These are phyloP conservation scores for Cladosporium sp. DNA, from an alignment of 2,329 filamentous ascomycete species.

Conservation along the genomic window DNA sequence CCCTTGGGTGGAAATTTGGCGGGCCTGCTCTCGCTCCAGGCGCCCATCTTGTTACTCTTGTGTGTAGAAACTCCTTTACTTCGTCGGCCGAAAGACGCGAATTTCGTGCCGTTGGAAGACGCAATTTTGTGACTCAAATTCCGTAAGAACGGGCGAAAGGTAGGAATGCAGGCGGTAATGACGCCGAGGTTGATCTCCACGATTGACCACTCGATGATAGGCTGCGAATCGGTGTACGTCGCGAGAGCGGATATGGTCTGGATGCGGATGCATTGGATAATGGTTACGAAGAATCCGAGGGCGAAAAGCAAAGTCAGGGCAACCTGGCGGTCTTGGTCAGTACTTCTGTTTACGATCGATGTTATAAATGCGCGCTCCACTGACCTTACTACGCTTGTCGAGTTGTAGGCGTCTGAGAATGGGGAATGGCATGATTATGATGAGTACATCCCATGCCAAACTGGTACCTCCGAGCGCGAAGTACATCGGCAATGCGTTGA, in stretches of 20 bases:
- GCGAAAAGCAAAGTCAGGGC: constrained; percentile 49
- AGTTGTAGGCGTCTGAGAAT: constrained; percentile 26
- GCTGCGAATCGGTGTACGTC: constrained; percentile 50
- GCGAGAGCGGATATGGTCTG: constrained; percentile 50
- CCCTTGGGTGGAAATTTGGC: neutral
- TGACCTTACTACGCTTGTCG: constrained; percentile 28
- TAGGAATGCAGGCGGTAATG: constrained; percentile 46
- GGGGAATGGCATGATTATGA: constrained; percentile 26
- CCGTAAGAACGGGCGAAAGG: constrained; percentile 44
- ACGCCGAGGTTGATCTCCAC: constrained; percentile 49
- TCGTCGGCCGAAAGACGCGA: neutral
- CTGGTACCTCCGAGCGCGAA: constrained; percentile 23
- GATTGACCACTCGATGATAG: constrained; percentile 50
- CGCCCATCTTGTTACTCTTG: neutral
- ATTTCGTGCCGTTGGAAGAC: neutral
- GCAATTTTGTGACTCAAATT: neutral
- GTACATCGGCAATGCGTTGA: constrained; percentile 23
- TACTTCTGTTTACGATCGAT: neutral
- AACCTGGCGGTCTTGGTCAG: constrained; percentile 23
- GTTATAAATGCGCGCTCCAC: neutral
- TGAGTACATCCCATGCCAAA: constrained; percentile 25
- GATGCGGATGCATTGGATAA: constrained; percentile 56
- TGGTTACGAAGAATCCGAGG: constrained; percentile 55
- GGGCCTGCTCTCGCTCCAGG: neutral
- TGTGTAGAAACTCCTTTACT: neutral